A percentile compares a stretch with the other conserved stretches of the same genome.
phyloP scores from a whole-genome alignment of 345 rosid species.

The Populus pruinosa region DNA sequence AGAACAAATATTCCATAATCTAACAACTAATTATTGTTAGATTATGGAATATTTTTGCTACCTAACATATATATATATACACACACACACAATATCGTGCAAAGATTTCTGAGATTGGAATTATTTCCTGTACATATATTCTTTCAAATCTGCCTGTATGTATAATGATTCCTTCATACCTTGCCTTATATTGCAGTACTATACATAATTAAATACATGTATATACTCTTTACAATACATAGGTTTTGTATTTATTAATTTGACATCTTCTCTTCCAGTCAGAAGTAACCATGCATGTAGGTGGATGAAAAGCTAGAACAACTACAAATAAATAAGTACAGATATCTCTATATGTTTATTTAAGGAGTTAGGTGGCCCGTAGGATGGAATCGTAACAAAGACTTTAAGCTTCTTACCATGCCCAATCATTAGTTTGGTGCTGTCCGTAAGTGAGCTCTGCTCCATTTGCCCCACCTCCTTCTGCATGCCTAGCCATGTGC shows the following conservation, averaged over 20 bases:
- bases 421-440: constrained; percentile 42
- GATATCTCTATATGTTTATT: neutral
- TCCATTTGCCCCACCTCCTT: constrained; percentile 1
- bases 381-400: constrained; percentile 14
- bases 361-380: constrained; percentile 1
- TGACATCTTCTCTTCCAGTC: neutral
- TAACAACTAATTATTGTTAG: neutral
- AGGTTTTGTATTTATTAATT: neutral
- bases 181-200: no score
- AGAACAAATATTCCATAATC: no score
- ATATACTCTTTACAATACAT: neutral
- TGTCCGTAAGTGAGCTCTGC: constrained; percentile 20
- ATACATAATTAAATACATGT: no score
- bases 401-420: constrained; percentile 18
- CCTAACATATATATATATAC: neutral
- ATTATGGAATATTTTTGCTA: neutral
- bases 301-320: neutral
- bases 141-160: no score
- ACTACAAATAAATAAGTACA: neutral
- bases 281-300: neutral
- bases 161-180: no score
- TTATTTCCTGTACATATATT: neutral
- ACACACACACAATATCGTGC: neutral
- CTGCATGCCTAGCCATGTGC: constrained; percentile 39
- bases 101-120: neutral